Base-by-base conservation (phyloP, 805 yeast genomes). In the Hanseniaspora thailandica region DNA sequence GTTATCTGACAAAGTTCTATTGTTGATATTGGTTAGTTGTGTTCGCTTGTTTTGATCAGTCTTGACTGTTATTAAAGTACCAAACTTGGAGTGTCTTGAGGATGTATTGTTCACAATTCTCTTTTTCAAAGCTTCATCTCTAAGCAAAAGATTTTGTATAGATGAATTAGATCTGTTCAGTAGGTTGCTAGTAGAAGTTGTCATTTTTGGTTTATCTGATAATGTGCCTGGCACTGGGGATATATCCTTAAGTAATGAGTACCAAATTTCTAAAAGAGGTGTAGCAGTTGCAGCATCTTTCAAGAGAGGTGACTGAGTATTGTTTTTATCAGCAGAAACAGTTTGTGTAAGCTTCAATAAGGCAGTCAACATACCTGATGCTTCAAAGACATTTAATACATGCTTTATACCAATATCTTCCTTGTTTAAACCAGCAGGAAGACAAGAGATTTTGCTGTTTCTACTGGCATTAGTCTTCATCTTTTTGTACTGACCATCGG, bases 61-160 rank as follows among this genome's bases (percentile, higher is more conserved):
- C 56, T 82, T 80, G 30, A 90, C 72, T 1, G 95, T 81, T 10
- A 88, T 66, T 57, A 89, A 69, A 0, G 97, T 81, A 0, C 98
- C 98, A 69, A 90, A 90, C 50, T 95, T 74, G 2, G 93, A 89
- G 63, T 90, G 98, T 45, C 98, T 75, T 0, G 86, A 74, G 1
- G 85, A 76, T 1, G 80, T 70, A 50, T 72, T 67, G 64, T 74
- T 76, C 28, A 71, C 70, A 47, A 79, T 73, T 33, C 65, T 62
- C 39, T 68, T 70, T 55, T 76, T 78, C 56, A 82, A 63, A 31
- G 73, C 72, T 20, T 74, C 71, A 61, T 90, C 97, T 52, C 74
- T 74, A 2, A 71, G 69, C n/a, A 87, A 69, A 7, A 86, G 63
- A 20, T 73, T 76, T 41, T 72, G 65, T 20, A 82, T 12, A 7